These are phyloP conservation scores for Debaryomyces hansenii DNA, from an alignment of 805 yeast genomes.

Conservation along the genomic window DNA sequence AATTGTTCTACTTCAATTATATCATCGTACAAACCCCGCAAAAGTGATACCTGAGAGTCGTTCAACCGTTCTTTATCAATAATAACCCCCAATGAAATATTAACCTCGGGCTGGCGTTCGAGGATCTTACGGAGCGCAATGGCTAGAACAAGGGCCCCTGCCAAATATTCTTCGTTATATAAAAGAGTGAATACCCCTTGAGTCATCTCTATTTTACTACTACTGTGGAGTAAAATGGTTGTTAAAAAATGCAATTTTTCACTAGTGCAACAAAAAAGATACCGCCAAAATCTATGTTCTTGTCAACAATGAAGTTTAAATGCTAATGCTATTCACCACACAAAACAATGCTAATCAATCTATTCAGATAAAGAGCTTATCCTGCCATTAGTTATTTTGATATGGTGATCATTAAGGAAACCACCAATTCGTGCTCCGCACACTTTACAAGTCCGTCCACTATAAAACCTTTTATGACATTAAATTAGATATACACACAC, in stretches of 20 bases:
- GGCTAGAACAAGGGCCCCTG: constrained; percentile 59
- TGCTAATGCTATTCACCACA: too few species aligned
- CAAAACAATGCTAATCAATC: too few species aligned
- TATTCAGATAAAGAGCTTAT: too few species aligned
- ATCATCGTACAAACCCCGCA: constrained; percentile 27
- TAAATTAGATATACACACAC: constrained; percentile 25
- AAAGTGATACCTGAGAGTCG: constrained; percentile 24
- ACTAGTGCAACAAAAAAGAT: too few species aligned
- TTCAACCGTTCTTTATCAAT: constrained; percentile 30
- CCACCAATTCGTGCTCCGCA: neutral
- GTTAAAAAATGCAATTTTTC: neutral
- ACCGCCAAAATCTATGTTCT: too few species aligned
- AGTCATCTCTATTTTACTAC: constrained; percentile 14
- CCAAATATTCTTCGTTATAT: constrained; percentile 51
- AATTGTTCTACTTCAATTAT: constrained; percentile 27
- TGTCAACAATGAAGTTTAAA: too few species aligned
- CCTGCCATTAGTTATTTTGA: too few species aligned
- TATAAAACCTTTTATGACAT: constrained; percentile 9
- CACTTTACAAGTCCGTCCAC: neutral
- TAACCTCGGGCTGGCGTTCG: constrained; percentile 1
- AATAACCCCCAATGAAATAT: constrained; percentile 28
- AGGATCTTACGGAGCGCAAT: constrained; percentile 22
- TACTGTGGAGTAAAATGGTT: neutral
- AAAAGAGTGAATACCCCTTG: constrained; percentile 49
- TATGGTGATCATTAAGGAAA: too few species aligned